These are phyloP conservation scores for Nakaseomyces sp. DNA, from an alignment of 1,139 yeast species.

Conservation along the genomic window DNA sequence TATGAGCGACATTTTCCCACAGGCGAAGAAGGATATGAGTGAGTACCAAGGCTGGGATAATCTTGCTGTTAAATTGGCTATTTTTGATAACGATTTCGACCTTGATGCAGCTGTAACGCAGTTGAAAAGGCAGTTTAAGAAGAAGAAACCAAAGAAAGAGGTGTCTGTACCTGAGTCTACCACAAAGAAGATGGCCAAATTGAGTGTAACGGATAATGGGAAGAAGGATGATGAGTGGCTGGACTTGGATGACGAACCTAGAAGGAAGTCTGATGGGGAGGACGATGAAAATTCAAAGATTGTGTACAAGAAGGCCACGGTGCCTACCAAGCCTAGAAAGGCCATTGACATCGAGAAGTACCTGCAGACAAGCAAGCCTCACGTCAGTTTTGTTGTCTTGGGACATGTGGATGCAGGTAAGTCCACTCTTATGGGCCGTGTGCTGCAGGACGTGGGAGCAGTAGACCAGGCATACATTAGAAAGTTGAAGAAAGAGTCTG, in stretches of 20 bases:
- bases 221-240: conserved; percentile 8
- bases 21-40: conserved; percentile 19
- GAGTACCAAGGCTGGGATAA: conserved; percentile 29
- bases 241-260: conserved; percentile 15
- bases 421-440: conserved; percentile 86
- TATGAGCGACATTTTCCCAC: conserved; percentile 26
- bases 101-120: conserved; percentile 20
- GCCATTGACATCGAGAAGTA: conserved; percentile 33
- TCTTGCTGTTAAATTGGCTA: conserved; percentile 25
- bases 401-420: conserved; percentile 99
- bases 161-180: conserved; percentile 15
- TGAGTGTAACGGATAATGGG: conserved; percentile 8
- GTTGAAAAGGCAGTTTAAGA: conserved; percentile 24
- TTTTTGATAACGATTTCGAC: conserved; percentile 28
- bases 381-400: conserved; percentile 70
- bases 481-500: conserved; percentile 72
- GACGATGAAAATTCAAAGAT: conserved; percentile 11
- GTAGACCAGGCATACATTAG: conserved; percentile 71
- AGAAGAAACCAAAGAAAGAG: conserved; percentile 17
- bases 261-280: conserved; percentile 9
- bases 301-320: conserved; percentile 21
- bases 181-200: conserved; percentile 28
- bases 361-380: conserved; percentile 44
- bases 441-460: conserved; percentile 71
- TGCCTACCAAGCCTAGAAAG: conserved; percentile 33